phyloP scores from a whole-genome alignment of 164 flowering plant genomes.

The Hamamelis virginiana region DNA sequence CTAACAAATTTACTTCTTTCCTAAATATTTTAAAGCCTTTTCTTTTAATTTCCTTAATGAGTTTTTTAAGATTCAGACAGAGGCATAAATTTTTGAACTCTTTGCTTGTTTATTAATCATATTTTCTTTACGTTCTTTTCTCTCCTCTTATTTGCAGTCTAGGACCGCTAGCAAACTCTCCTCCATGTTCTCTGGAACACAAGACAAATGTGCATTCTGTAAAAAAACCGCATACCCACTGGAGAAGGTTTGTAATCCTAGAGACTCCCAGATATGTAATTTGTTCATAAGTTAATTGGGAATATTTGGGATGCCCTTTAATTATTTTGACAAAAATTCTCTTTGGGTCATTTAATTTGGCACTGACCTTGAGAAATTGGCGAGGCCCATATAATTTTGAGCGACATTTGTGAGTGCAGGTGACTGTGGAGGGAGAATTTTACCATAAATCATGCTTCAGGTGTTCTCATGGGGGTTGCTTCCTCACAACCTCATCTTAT shows the following conservation, averaged over 20 bases:
- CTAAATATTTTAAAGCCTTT: no score
- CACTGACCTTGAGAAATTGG: no score
- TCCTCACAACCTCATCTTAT: constrained; percentile 27
- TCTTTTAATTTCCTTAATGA: no score
- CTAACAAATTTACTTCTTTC: no score
- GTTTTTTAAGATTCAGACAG: no score
- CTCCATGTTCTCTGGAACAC: constrained; percentile 58
- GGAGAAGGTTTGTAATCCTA: constrained; percentile 43
- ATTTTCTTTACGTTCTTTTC: not conserved
- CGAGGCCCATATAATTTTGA: no score
- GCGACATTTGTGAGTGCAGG: constrained; percentile 13
- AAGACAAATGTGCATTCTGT: constrained; percentile 61
- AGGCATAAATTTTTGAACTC: no score
- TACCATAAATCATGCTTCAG: constrained; percentile 37
- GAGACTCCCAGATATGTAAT: no score
- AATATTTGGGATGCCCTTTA: no score
- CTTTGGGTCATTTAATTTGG: no score
- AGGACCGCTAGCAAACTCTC: constrained; percentile 55
- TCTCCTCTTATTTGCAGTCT: constrained; percentile 20
- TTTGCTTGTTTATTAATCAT: no score
- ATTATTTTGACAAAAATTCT: not conserved
- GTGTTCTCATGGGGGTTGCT: constrained; percentile 38
- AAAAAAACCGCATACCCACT: constrained; percentile 62
- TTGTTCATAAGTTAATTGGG: no score
- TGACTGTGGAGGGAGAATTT: constrained; percentile 36